phyloP scores from a whole-genome alignment of 768 basidiomycete species.

The Rhizopogon sp. region DNA sequence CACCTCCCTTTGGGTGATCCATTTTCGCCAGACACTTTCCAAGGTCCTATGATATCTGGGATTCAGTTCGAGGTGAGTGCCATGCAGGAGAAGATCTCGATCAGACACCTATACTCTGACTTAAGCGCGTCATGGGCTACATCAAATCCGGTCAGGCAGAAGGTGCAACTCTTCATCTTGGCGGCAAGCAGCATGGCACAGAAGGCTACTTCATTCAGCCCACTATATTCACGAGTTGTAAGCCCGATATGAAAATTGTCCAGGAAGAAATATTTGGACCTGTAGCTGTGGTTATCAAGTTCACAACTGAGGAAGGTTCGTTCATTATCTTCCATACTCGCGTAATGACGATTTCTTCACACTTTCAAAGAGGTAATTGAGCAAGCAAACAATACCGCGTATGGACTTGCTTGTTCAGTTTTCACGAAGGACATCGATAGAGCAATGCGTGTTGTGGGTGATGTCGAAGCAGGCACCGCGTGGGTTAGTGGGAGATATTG shows the following conservation, averaged over 20 bases:
- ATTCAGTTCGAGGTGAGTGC: slow-evolving; percentile 61
- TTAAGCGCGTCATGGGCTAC: slow-evolving; percentile 78
- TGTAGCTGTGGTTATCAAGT: slow-evolving; percentile 71
- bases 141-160: slow-evolving; percentile 69
- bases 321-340: not conserved
- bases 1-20: slow-evolving; percentile 69
- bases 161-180: slow-evolving; percentile 65
- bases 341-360: not conserved
- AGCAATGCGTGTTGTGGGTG: slow-evolving; percentile 67
- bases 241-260: slow-evolving; percentile 70
- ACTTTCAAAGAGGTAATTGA: slow-evolving; percentile 43
- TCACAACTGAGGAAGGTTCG: slow-evolving; percentile 50
- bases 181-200: slow-evolving; percentile 55
- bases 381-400: slow-evolving; percentile 81
- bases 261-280: slow-evolving; percentile 79
- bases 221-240: slow-evolving; percentile 68
- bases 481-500: slow-evolving; percentile 41
- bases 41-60: slow-evolving; percentile 79
- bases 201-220: slow-evolving; percentile 71
- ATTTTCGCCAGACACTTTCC: slow-evolving; percentile 52
- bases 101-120: slow-evolving; percentile 77
- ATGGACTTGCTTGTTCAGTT: slow-evolving; percentile 85
- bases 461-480: slow-evolving; percentile 75
- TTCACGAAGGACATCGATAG: slow-evolving; percentile 78
- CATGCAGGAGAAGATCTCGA: not conserved